Conservation (phyloP, 495 filamentous ascomycete genomes). For the Aspergillus sclerotiicarbonarius region DNA sequence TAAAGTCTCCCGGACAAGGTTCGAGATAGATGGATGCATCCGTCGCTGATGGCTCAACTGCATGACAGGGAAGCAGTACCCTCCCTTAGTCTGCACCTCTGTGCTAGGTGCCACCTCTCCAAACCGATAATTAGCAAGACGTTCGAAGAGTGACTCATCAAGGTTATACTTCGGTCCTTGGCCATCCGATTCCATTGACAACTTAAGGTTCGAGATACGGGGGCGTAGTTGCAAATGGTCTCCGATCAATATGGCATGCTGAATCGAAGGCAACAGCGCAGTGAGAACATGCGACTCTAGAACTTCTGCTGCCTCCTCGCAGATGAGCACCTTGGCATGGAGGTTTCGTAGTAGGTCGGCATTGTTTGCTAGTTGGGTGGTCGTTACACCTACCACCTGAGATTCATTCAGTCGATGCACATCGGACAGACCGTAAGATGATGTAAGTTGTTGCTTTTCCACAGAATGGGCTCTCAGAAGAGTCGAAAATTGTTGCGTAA, state of each 20-base stretch:
- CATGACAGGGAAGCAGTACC: conserved; percentile 52
- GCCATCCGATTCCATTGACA: not conserved
- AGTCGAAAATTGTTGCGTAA: not conserved
- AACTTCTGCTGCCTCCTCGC: conserved; percentile 8
- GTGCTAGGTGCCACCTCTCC: conserved; percentile 10
- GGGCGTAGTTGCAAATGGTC: conserved; percentile 9
- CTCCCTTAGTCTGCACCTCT: conserved; percentile 51
- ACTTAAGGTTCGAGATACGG: not conserved
- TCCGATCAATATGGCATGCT: conserved; percentile 9
- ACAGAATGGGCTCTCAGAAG: not conserved
- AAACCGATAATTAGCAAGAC: not conserved
- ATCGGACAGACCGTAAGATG: not conserved
- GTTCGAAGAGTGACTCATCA: conserved; percentile 10
- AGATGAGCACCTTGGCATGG: conserved; percentile 3
- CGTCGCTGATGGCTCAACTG: conserved; percentile 62
- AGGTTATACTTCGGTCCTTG: not conserved
- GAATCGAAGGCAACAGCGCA: conserved; percentile 1
- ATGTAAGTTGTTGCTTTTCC: not conserved
- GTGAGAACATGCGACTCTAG: conserved; percentile 7
- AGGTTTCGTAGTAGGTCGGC: conserved; percentile 20
- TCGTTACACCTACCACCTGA: conserved; percentile 35
- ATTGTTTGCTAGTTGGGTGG: conserved; percentile 30
- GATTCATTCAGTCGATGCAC: not conserved
- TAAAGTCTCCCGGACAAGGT: conserved; percentile 52
- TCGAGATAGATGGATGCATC: conserved; percentile 69